A percentile compares a stretch with the other conserved stretches of the same genome.
Evolutionary conservation across 2,329 filamentous ascomycete species (phyloP).

Genomic region (Aspergillus novoparasiticus): DNA sequence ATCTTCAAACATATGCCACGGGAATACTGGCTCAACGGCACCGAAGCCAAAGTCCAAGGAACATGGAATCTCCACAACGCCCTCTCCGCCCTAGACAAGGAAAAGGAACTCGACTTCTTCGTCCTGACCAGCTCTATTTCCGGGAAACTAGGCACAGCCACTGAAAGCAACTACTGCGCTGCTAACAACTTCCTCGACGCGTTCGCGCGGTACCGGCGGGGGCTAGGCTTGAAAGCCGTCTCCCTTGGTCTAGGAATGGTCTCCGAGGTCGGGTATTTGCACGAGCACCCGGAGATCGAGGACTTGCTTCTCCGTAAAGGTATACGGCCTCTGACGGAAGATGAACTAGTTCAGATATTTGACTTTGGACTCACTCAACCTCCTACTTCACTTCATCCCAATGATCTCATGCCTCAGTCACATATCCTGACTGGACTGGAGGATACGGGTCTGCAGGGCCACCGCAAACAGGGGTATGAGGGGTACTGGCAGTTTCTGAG

Average conservation of each 20-base stretch:
- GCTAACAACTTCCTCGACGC: slow-evolving; percentile 1
- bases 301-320: neutral
- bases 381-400: neutral
- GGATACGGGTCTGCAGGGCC: neutral
- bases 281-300: neutral
- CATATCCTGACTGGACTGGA: neutral
- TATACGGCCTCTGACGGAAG: neutral
- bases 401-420: neutral
- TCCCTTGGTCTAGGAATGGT: neutral
- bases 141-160: neutral
- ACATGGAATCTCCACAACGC: neutral
- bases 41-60: neutral
- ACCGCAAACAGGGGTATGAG: neutral
- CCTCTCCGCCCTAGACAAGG: too few relatives aligned
- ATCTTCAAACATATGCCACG: neutral
- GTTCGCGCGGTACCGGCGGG: slow-evolving; percentile 1
- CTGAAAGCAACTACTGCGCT: neutral
- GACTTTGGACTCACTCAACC: neutral
- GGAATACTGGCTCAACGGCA: neutral
- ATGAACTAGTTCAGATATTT: neutral
- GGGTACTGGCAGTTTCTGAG: too few relatives aligned
- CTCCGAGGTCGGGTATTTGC: neutral
- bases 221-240: neutral
- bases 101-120: slow-evolving; percentile 4
- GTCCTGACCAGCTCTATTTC: neutral